A percentile compares a stretch with the other conserved stretches of the same genome.
Evolutionary conservation across 2,329 filamentous ascomycete genomes (phyloP).

Genomic region (Eutypella sp.): DNA sequence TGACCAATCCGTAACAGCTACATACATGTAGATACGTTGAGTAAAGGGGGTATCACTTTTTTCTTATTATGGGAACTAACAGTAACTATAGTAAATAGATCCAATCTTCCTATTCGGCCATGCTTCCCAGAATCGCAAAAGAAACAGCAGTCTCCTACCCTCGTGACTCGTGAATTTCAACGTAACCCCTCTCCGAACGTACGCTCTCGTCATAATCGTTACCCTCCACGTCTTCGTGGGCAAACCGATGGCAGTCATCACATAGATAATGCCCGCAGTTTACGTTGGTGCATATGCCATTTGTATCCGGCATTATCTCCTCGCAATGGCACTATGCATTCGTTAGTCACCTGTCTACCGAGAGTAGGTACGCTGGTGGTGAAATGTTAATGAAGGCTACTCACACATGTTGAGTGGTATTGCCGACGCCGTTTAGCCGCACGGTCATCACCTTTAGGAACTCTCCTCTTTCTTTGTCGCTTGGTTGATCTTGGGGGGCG

Average conservation of each 20-base stretch:
- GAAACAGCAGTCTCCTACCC: background rate
- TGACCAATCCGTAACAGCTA: too few relatives aligned
- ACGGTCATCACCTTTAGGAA: constrained; percentile 2
- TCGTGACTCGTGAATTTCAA: too few relatives aligned
- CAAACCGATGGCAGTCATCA: too few relatives aligned
- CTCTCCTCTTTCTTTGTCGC: constrained; percentile 20
- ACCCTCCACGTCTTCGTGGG: too few relatives aligned
- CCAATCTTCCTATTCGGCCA: too few relatives aligned
- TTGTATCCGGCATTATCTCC: constrained; percentile 11
- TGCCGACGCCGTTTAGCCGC: constrained; percentile 12
- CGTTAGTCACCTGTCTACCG: constrained; percentile 6
- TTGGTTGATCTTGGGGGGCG: constrained; percentile 3
- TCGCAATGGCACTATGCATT: constrained; percentile 17
- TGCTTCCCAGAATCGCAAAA: too few relatives aligned
- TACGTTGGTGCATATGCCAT: constrained; percentile 11
- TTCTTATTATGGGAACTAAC: too few relatives aligned
- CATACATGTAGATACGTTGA: too few relatives aligned
- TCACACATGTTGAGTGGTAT: constrained; percentile 10
- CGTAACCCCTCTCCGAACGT: too few relatives aligned
- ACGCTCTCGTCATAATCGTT: too few relatives aligned
- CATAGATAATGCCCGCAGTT: constrained; percentile 6
- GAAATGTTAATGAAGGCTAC: constrained; percentile 3
- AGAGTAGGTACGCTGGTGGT: background rate
- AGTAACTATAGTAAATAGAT: too few relatives aligned
- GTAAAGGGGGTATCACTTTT: too few relatives aligned